Evolutionary conservation across 441 rosid genomes (phyloP), one percentile per base, ranked within the genome.

Genomic region (Pelargonium cotyledonis): DNA sequence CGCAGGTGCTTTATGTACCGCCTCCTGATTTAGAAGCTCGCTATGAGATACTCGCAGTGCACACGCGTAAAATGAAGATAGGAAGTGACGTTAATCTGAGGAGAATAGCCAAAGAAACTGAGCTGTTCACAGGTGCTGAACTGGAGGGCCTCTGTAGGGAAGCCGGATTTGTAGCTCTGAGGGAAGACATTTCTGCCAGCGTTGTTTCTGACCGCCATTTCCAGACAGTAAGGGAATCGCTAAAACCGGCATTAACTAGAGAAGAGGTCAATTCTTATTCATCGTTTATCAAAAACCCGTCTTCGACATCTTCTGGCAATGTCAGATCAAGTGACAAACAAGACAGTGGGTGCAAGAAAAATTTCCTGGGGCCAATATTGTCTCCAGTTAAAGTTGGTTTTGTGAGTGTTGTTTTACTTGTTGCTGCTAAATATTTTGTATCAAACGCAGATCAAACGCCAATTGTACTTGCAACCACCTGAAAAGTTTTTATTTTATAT

Each of bases 81-180:
- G 83, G 81, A 8, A 66, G 78, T 40, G 99, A 89, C 38, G 87
- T 94, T 57, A 84, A 91, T 76, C 85, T 94, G 51, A 77, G 79
- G 65, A 82, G 80, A 70, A 80, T 88, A 65, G 96, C 98, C 3
- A 86, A 83, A 65, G 90, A 84, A n/a, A 89, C 97, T 0, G 90
- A 89, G 41, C 87, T 86, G 35, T 91, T 94, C 73, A 91, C 95
- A 0, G 97, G 98, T 41, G 95, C 97, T 0, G 97, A 94, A 68
- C 82, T 91, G 41, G 92, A 91, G 63, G 89, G 93, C 44, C 81
- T 94, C 62, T 94, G 98, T 70, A 71, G 85, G 76, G 96, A 94
- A 86, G 90, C 90, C 19, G 97, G 96, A 72, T 84, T 87, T 2
- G 92, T 84, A 29, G 90, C 97, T n/a, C 80, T 91, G 69, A 83